These are phyloP conservation scores for Dryadomyces quercivorus DNA, from an alignment of 2,329 filamentous ascomycete genomes.

Conservation along the genomic window DNA sequence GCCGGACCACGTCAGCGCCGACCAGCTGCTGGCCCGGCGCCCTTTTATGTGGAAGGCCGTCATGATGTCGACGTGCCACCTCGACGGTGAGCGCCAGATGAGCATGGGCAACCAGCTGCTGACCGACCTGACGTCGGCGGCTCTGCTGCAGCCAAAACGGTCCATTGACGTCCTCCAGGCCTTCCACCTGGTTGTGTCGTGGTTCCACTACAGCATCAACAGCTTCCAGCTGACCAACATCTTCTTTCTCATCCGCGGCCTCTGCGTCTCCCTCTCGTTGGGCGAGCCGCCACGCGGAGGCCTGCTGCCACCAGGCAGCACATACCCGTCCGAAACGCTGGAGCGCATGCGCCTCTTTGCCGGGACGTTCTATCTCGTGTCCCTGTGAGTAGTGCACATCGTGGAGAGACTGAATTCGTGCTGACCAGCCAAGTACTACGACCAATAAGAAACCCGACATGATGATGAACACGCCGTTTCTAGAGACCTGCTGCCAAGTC, in stretches of 20 bases:
- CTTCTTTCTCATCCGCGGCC: slow-evolving; percentile 33
- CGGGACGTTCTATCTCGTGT: slow-evolving; percentile 37
- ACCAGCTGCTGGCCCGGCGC: slow-evolving; percentile 23
- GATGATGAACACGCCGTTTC: slow-evolving; percentile 31
- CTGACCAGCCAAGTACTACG: slow-evolving; percentile 14
- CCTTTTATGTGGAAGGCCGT: slow-evolving; percentile 37
- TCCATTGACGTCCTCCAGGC: slow-evolving; percentile 35
- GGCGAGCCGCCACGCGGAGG: slow-evolving; percentile 15
- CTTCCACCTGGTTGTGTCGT: slow-evolving; percentile 31
- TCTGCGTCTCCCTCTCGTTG: slow-evolving; percentile 30
- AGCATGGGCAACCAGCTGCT: slow-evolving; percentile 31
- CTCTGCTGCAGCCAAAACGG: slow-evolving; percentile 27
- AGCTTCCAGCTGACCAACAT: slow-evolving; percentile 37
- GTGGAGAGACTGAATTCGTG: background rate
- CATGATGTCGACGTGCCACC: slow-evolving; percentile 31
- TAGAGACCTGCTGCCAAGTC: slow-evolving; percentile 29
- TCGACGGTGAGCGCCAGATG: slow-evolving; percentile 31
- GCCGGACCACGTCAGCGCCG: slow-evolving; percentile 22
- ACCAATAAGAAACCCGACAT: slow-evolving; percentile 32
- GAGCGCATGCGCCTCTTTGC: slow-evolving; percentile 35
- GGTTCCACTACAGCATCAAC: slow-evolving; percentile 36
- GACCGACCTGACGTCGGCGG: slow-evolving; percentile 27
- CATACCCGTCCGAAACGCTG: slow-evolving; percentile 4
- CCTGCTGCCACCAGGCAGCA: background rate
- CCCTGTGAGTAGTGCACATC: slow-evolving; percentile 24